These are phyloP conservation scores for Bipolaris victoriae DNA, from an alignment of 2,329 filamentous ascomycete species.

Conservation along the genomic window DNA sequence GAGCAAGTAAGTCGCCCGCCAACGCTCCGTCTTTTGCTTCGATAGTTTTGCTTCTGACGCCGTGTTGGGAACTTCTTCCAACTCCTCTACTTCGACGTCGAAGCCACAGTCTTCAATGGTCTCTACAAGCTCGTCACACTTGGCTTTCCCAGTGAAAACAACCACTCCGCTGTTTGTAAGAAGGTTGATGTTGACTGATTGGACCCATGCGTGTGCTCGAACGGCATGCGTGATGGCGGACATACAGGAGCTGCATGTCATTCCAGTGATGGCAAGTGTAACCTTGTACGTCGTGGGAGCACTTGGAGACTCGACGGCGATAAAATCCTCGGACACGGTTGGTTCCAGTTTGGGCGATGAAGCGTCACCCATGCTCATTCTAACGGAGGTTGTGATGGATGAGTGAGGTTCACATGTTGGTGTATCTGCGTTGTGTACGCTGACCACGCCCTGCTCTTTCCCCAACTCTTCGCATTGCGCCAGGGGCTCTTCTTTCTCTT, in stretches of 20 bases:
- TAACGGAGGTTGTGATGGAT: conserved; percentile 18
- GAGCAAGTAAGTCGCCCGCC: conserved; percentile 57
- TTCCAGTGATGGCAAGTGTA: conserved; percentile 61
- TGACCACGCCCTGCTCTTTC: conserved; percentile 36
- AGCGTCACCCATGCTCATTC: conserved; percentile 21
- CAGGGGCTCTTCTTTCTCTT: conserved; percentile 40
- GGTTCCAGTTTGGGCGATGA: conserved; percentile 16
- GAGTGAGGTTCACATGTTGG: conserved; percentile 23
- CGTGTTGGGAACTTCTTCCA: conserved; percentile 28
- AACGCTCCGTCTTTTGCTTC: conserved; percentile 32
- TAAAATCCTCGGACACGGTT: conserved; percentile 24
- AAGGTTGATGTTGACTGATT: conserved; percentile 58
- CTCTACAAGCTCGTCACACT: conserved; percentile 53
- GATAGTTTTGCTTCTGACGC: not conserved
- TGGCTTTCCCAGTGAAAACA: conserved; percentile 55
- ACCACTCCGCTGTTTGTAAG: conserved; percentile 59
- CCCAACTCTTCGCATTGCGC: conserved; percentile 46
- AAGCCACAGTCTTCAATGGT: conserved; percentile 59
- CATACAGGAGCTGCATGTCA: conserved; percentile 66
- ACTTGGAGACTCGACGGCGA: conserved; percentile 22
- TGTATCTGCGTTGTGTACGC: conserved; percentile 17
- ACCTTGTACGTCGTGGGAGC: conserved; percentile 36
- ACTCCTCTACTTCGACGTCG: conserved; percentile 48
- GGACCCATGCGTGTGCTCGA: conserved; percentile 56
- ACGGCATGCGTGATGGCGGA: conserved; percentile 58